phyloP scores from a whole-genome alignment of 345 rosid species.

The Sisymbrium altissimum region DNA sequence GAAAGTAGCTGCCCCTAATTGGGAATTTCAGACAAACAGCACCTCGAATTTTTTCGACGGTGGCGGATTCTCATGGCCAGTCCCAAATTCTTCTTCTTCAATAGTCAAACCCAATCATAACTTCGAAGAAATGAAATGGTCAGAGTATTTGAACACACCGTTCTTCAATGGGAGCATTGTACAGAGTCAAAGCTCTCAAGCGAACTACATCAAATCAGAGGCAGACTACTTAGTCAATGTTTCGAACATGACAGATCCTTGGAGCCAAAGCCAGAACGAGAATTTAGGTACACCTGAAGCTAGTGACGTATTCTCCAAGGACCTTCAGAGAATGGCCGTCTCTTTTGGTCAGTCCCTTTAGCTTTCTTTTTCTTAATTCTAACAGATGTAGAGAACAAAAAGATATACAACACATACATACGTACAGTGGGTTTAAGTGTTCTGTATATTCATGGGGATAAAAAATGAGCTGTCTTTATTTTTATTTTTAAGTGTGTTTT shows the following conservation, averaged over 20 bases:
- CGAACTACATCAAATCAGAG: conserved; percentile 28
- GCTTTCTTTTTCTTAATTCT: conserved; percentile 8
- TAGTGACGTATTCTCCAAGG: conserved; percentile 37
- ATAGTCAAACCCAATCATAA: conserved; percentile 22
- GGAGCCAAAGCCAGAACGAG: conserved; percentile 32
- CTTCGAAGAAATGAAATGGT: conserved; percentile 32
- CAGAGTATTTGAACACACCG: conserved; percentile 36
- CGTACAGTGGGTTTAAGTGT: conserved; percentile 24
- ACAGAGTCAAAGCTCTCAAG: conserved; percentile 32
- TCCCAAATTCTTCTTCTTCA: conserved; percentile 23
- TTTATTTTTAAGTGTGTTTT: conserved; percentile 26
- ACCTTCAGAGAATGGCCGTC: conserved; percentile 35
- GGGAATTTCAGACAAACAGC: conserved; percentile 46
- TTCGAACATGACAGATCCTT: conserved; percentile 30
- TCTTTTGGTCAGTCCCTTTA: conserved; percentile 38
- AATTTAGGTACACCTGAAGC: conserved; percentile 19
- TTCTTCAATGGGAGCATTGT: conserved; percentile 27
- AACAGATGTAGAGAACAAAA: conserved; percentile 26
- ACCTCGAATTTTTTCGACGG: conserved; percentile 14
- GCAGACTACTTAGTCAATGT: conserved; percentile 26
- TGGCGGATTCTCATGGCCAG: conserved; percentile 32
- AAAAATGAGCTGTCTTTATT: conserved; percentile 17
- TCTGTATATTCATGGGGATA: conserved; percentile 28
- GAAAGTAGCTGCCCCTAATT: conserved; percentile 17
- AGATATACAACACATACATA: conserved; percentile 25